These are phyloP conservation scores for Colletotrichum zoysiae DNA, from an alignment of 2,329 filamentous ascomycete genomes.

Conservation along the genomic window DNA sequence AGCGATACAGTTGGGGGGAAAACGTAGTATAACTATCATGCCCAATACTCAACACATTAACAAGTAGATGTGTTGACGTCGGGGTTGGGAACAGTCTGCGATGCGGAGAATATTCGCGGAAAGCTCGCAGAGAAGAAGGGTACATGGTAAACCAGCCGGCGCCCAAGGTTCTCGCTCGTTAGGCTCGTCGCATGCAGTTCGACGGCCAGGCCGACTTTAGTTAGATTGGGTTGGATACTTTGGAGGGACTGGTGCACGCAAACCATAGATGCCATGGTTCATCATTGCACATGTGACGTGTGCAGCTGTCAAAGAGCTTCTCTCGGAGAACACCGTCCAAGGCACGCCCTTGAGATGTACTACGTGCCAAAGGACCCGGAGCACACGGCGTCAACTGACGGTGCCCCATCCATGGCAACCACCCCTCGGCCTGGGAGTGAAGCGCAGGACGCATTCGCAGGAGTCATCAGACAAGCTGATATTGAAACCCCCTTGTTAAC, in stretches of 20 bases:
- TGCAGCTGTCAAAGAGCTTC: background rate
- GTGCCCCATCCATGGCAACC: constrained; percentile 11
- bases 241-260: no score
- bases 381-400: constrained; percentile 23
- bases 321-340: background rate
- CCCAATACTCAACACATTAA: no score
- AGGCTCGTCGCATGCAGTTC: no score
- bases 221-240: no score
- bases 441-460: background rate
- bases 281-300: background rate
- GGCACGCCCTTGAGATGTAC: background rate
- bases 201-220: no score
- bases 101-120: constrained; percentile 37
- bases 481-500: no score
- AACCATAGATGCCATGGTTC: no score
- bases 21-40: no score
- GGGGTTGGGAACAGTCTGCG: constrained; percentile 20
- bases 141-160: background rate
- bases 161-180: no score
- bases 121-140: background rate
- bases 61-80: no score
- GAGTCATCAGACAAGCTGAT: background rate
- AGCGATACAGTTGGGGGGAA: no score
- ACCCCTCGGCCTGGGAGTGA: constrained; percentile 24
- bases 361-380: background rate